These are phyloP conservation scores for Nasturtium officinale DNA, from an alignment of 345 rosid species.

Conservation along the genomic window DNA sequence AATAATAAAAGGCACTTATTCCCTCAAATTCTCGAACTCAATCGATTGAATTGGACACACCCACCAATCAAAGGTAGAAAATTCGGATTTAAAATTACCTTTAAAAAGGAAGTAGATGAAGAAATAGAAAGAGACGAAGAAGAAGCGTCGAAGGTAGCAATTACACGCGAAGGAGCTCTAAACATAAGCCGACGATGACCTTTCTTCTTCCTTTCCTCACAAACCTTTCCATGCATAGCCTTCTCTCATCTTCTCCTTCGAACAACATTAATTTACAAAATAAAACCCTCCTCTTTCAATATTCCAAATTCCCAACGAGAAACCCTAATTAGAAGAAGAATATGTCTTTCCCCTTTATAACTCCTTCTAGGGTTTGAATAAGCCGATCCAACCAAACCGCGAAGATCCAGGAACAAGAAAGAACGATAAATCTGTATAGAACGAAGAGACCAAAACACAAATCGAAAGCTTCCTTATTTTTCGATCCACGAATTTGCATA, in stretches of 20 bases:
- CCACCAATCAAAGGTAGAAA: background rate
- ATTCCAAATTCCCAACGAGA: conserved; percentile 5
- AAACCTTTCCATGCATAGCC: conserved; percentile 71
- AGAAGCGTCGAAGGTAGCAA: conserved; percentile 46
- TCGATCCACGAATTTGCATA: conserved; percentile 35
- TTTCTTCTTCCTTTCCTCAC: conserved; percentile 49
- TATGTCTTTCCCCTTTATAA: conserved; percentile 1
- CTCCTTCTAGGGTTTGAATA: background rate
- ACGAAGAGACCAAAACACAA: conserved; percentile 15
- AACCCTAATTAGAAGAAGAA: conserved; percentile 46
- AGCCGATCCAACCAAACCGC: conserved; percentile 29
- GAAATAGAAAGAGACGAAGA: conserved; percentile 51
- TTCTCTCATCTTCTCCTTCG: conserved; percentile 57
- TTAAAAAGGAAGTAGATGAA: conserved; percentile 53
- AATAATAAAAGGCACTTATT: background rate
- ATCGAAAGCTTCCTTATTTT: conserved; percentile 24
- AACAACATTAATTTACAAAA: conserved; percentile 50
- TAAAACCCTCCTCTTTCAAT: conserved; percentile 33
- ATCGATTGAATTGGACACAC: background rate
- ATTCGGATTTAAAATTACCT: conserved; percentile 47
- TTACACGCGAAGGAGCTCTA: conserved; percentile 58
- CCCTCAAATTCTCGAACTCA: background rate
- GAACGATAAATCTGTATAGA: conserved; percentile 47
- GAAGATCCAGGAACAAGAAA: conserved; percentile 30
- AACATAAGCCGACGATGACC: conserved; percentile 60